phyloP scores from a whole-genome alignment of 352 stramenopile species.

The Globisporangium spiculum region DNA sequence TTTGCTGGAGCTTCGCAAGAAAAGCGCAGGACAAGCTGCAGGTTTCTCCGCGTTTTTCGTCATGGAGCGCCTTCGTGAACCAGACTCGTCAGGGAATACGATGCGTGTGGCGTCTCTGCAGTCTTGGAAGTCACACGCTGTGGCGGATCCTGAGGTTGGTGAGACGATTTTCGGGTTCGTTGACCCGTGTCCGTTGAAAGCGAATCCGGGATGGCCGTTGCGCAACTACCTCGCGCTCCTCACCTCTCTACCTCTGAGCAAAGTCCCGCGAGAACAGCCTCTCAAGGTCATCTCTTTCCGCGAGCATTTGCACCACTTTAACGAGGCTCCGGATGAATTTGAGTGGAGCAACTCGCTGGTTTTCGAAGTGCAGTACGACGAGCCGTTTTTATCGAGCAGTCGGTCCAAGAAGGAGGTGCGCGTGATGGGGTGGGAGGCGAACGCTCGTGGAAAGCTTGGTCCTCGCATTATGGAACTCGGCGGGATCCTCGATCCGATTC shows the following conservation, averaged over 20 bases:
- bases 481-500: constrained; percentile 72
- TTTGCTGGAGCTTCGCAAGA: constrained; percentile 40
- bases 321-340: constrained; percentile 32
- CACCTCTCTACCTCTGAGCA: constrained; percentile 31
- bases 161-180: constrained; percentile 85
- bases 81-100: constrained; percentile 3
- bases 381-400: constrained; percentile 29
- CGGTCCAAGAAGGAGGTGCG: constrained; percentile 31
- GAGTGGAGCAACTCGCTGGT: constrained; percentile 57
- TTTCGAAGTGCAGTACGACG: constrained; percentile 47
- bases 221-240: constrained; percentile 84
- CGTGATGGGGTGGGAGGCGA: constrained; percentile 74
- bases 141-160: constrained; percentile 9
- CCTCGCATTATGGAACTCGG: constrained; percentile 76
- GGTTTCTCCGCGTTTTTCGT: constrained; percentile 73
- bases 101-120: constrained; percentile 33
- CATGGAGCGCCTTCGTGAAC: constrained; percentile 33
- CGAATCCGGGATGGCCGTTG: constrained; percentile 85
- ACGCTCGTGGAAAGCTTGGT: constrained; percentile 66
- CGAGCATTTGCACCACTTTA: constrained; percentile 63
- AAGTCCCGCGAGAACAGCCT: constrained; percentile 27
- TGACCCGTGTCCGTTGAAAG: constrained; percentile 74
- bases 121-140: constrained; percentile 24
- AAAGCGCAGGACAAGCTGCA: constrained; percentile 8
- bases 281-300: constrained; percentile 68